A percentile compares a stretch with the other conserved stretches of the same genome.
Evolutionary conservation across 331 rosid species (phyloP).

Genomic region (Malus hybrid): DNA sequence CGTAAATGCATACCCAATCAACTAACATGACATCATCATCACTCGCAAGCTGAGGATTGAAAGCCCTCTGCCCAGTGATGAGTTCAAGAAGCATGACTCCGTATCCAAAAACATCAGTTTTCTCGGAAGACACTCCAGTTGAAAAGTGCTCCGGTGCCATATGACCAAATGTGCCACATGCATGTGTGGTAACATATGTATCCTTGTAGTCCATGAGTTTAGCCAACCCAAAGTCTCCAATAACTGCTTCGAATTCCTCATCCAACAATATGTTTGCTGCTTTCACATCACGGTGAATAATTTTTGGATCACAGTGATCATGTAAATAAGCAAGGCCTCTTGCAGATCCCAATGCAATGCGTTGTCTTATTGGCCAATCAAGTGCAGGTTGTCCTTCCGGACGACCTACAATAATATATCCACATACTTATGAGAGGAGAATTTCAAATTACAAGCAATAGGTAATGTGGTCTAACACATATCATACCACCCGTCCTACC

Average conservation of each 20-base stretch:
- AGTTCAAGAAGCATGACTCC: conserved; percentile 93
- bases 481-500: background rate
- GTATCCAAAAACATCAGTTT: conserved; percentile 90
- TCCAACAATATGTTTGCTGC: conserved; percentile 88
- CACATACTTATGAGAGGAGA: too few relatives aligned
- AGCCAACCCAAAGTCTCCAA: conserved; percentile 88
- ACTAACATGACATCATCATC: conserved; percentile 82
- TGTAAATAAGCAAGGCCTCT: conserved; percentile 89
- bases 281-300: conserved; percentile 88
- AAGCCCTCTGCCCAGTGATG: conserved; percentile 88
- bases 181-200: conserved; percentile 77
- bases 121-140: conserved; percentile 65
- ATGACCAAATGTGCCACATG: conserved; percentile 82
- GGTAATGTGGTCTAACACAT: background rate
- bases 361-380: conserved; percentile 50
- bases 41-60: conserved; percentile 78
- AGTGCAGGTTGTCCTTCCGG: conserved; percentile 30
- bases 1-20: conserved; percentile 62
- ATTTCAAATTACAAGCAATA: background rate
- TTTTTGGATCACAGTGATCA: conserved; percentile 87
- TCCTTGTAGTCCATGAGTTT: conserved; percentile 85
- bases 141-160: conserved; percentile 85
- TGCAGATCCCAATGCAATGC: conserved; percentile 71
- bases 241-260: conserved; percentile 80
- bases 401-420: too few relatives aligned